phyloP scores from a whole-genome alignment of 805 yeast genomes.

The Vanderwaltozyma polyspora region DNA sequence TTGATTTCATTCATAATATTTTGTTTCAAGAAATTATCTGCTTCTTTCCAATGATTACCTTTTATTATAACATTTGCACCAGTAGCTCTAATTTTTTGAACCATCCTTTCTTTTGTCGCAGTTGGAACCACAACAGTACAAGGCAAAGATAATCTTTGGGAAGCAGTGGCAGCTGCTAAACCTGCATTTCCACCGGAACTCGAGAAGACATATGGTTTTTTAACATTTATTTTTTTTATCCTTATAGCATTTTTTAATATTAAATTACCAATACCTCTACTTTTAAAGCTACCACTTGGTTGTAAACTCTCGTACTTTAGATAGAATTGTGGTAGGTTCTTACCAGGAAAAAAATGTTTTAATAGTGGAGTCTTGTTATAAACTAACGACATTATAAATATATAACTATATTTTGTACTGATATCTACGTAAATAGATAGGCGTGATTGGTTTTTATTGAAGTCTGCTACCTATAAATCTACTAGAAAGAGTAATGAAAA shows the following conservation, averaged over 20 bases:
- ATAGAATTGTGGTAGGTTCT: conserved; percentile 25
- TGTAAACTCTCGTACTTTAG: conserved; percentile 43
- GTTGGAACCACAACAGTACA: conserved; percentile 52
- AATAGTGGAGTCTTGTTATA: conserved; percentile 17
- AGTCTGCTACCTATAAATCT: too few relatives aligned
- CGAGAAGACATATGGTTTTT: conserved; percentile 33
- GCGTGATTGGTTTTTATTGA: too few relatives aligned
- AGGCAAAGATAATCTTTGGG: conserved; percentile 28
- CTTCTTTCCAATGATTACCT: conserved; percentile 40
- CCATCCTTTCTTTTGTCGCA: conserved; percentile 36
- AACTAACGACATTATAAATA: conserved; percentile 9
- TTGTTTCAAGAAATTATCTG: conserved; percentile 34
- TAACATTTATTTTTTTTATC: conserved; percentile 19
- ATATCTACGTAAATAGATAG: too few relatives aligned
- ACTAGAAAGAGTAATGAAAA: too few relatives aligned
- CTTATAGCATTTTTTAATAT: conserved; percentile 27
- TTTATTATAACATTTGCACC: conserved; percentile 42
- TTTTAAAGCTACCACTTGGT: conserved; percentile 48
- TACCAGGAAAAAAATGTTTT: conserved; percentile 10
- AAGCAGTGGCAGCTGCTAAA: conserved; percentile 42
- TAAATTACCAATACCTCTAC: conserved; percentile 43
- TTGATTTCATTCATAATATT: conserved; percentile 19
- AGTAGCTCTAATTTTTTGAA: conserved; percentile 24
- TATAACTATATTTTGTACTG: not conserved
- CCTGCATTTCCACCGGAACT: conserved; percentile 41